Percentiles rank a stretch among this genome's conserved stretches.
These are phyloP conservation scores for Leccinum angustisporum DNA, from an alignment of 1,284 basidiomycete species.

Conservation along the genomic window DNA sequence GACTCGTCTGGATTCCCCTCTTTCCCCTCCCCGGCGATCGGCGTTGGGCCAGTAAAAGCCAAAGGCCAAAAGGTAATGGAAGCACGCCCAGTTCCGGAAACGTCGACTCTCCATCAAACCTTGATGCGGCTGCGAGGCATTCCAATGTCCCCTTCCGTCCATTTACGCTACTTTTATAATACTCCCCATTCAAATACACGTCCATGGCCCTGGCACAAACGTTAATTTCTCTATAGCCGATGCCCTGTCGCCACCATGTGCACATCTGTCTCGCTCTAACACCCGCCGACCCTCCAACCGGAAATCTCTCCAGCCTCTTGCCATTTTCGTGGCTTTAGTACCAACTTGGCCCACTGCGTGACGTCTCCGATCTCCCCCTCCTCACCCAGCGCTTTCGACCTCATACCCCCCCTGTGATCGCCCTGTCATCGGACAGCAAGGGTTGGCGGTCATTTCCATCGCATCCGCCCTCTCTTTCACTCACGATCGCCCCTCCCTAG, in stretches of 20 bases:
- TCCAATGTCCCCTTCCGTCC: slow-evolving; percentile 7
- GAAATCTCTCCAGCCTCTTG: slow-evolving; percentile 8
- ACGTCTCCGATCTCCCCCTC: slow-evolving; percentile 8
- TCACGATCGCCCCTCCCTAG: neutral
- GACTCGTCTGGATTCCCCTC: neutral
- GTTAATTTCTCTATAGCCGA: slow-evolving; percentile 21
- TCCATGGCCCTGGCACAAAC: slow-evolving; percentile 6
- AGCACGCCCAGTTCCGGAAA: slow-evolving; percentile 11
- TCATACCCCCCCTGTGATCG: slow-evolving; percentile 4
- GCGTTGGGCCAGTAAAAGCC: slow-evolving; percentile 16
- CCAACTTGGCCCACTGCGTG: neutral
- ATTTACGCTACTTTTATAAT: slow-evolving; percentile 12
- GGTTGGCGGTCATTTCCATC: slow-evolving; percentile 1
- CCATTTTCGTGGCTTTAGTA: slow-evolving; percentile 3
- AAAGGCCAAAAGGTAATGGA: slow-evolving; percentile 25
- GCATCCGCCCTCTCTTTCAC: slow-evolving; percentile 1
- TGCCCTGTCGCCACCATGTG: slow-evolving; percentile 9
- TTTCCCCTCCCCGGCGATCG: slow-evolving; percentile 19
- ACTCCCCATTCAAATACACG: slow-evolving; percentile 3
- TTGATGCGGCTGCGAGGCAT: slow-evolving; percentile 21
- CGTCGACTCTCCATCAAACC: slow-evolving; percentile 27
- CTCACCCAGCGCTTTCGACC: neutral
- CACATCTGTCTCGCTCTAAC: slow-evolving; percentile 5
- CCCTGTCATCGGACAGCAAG: neutral
- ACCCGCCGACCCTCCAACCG: slow-evolving; percentile 1